phyloP scores from a whole-genome alignment of 2,329 filamentous ascomycete species.

The Capronia coronata region DNA sequence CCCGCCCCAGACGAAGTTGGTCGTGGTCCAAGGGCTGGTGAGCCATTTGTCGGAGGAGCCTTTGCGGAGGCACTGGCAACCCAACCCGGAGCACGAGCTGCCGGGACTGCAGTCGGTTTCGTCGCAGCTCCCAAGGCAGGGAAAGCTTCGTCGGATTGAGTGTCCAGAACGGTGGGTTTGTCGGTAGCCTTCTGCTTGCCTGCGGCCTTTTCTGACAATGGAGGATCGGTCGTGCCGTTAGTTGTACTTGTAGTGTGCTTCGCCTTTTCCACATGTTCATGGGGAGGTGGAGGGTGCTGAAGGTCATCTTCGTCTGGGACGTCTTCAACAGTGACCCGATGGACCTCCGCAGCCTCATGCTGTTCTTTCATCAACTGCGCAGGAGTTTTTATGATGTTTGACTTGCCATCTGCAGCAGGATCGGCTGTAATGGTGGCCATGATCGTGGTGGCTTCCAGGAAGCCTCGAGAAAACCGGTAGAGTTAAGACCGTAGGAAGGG shows the following conservation, averaged over 20 bases:
- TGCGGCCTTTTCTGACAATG: constrained; percentile 57
- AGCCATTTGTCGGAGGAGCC: constrained; percentile 40
- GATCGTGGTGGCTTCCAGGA: constrained; percentile 18
- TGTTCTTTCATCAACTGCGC: constrained; percentile 50
- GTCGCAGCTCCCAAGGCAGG: constrained; percentile 72
- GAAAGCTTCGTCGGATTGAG: constrained; percentile 84
- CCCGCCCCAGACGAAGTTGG: constrained; percentile 51
- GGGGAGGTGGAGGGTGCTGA: constrained; percentile 49
- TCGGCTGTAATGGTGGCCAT: constrained; percentile 22
- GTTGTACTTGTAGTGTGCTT: constrained; percentile 31
- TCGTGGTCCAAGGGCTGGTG: constrained; percentile 48
- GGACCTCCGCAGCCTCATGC: constrained; percentile 47
- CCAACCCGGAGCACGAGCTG: constrained; percentile 56
- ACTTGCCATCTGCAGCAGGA: constrained; percentile 23
- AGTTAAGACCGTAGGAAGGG: constrained; percentile 19
- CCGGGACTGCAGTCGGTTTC: constrained; percentile 68
- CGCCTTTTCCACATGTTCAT: constrained; percentile 24
- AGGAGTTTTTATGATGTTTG: constrained; percentile 37
- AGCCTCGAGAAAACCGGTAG: constrained; percentile 24
- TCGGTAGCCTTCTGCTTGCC: constrained; percentile 57
- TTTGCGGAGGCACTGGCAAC: constrained; percentile 43
- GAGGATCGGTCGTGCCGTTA: constrained; percentile 44
- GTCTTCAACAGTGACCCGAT: constrained; percentile 71
- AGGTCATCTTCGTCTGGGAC: constrained; percentile 71
- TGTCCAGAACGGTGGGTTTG: constrained; percentile 58